Evolutionary conservation across 2,329 filamentous ascomycete genomes (phyloP).

Genomic region (Cladosporium oxysporum): DNA sequence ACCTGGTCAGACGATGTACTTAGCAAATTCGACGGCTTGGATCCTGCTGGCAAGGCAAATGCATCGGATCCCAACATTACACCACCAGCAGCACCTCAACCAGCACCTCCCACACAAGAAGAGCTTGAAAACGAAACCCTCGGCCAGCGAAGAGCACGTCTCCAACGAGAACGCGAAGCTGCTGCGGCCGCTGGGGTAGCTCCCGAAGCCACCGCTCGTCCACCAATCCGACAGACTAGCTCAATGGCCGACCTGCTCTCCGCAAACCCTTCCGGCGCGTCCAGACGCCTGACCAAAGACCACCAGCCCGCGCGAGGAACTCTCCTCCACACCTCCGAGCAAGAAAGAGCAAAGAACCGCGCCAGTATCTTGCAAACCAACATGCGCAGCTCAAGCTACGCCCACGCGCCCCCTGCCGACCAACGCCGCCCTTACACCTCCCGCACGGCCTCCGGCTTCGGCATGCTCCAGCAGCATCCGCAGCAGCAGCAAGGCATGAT

Average conservation of each 20-base stretch:
- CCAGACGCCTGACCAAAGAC: conserved; percentile 21
- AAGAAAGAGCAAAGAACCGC: conserved; percentile 39
- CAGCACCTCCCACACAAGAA: conserved; percentile 26
- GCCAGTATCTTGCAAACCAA: conserved; percentile 39
- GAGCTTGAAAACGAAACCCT: conserved; percentile 72
- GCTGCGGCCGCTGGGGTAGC: conserved; percentile 23
- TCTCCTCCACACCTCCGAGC: conserved; percentile 39
- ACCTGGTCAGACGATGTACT: conserved; percentile 71
- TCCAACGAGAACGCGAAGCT: conserved; percentile 68
- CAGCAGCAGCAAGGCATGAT: conserved; percentile 22
- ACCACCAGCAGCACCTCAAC: not conserved
- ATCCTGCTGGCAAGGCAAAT: conserved; percentile 43
- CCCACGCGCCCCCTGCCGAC: conserved; percentile 39
- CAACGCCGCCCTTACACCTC: conserved; percentile 22
- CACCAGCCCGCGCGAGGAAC: conserved; percentile 37
- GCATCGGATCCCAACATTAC: not conserved
- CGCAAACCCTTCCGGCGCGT: conserved; percentile 37
- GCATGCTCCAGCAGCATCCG: not conserved
- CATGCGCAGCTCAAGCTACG: conserved; percentile 33
- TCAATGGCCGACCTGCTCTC: conserved; percentile 65
- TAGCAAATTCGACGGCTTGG: conserved; percentile 60
- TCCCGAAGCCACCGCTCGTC: conserved; percentile 51
- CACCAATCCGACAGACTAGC: conserved; percentile 46
- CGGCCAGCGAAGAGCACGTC: conserved; percentile 71
- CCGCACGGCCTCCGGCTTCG: conserved; percentile 7